Evolutionary conservation across 805 yeast species (phyloP).

Genomic region (Monosporozyma yasuniensis): DNA sequence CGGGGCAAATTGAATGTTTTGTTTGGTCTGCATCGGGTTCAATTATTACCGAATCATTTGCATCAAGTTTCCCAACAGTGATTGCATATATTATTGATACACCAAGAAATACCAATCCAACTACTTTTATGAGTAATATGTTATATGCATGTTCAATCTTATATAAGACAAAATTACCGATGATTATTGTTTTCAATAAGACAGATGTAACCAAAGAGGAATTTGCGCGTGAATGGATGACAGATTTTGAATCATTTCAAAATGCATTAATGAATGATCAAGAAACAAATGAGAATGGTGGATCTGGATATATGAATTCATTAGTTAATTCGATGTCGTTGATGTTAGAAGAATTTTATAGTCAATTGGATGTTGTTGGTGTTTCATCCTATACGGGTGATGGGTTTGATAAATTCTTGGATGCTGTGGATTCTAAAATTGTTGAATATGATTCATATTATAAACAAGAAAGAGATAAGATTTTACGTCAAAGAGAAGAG

Average conservation of each 20-base stretch:
- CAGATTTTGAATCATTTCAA: constrained; percentile 89
- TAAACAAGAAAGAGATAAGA: constrained; percentile 76
- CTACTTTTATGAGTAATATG: constrained; percentile 97
- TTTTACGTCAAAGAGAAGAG: constrained; percentile 65
- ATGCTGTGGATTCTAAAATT: constrained; percentile 77
- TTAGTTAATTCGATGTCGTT: constrained; percentile 90
- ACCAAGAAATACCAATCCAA: constrained; percentile 87
- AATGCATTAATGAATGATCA: constrained; percentile 59
- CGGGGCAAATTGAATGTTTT: constrained; percentile 98
- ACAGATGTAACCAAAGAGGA: constrained; percentile 79
- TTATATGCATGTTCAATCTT: constrained; percentile 94
- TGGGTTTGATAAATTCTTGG: constrained; percentile 85
- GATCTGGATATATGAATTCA: constrained; percentile 88
- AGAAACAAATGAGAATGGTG: constrained; percentile 46
- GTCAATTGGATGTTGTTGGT: constrained; percentile 85
- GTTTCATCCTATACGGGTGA: constrained; percentile 89
- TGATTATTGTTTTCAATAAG: constrained; percentile 93
- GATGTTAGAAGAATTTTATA: constrained; percentile 92
- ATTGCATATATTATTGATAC: constrained; percentile 95
- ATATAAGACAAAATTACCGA: constrained; percentile 91
- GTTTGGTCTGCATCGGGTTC: constrained; percentile 98
- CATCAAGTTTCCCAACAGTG: constrained; percentile 90
- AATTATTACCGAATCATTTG: constrained; percentile 92
- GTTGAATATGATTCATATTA: constrained; percentile 81
- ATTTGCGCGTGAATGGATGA: constrained; percentile 95